Evolutionary conservation across 345 rosid species (phyloP), one percentile per base, ranked within the genome.

Genomic region (Lenwebbia sp.): DNA sequence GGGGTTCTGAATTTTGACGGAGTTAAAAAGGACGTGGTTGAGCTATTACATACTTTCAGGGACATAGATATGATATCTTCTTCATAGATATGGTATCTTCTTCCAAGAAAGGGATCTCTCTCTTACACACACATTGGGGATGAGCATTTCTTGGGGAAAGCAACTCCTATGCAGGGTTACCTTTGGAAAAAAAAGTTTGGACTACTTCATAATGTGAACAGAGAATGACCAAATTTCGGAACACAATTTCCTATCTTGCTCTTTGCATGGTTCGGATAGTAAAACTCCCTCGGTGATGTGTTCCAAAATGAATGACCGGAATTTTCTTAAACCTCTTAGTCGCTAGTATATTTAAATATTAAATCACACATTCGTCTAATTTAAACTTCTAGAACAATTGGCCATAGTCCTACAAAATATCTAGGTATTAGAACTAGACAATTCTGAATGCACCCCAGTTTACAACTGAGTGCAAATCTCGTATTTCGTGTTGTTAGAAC

Each of bases 121-220:
- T 30, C 74, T 33, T n/a, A 15, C 6, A 65, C 75, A 51, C 5
- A 76, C 78, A 55, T 88, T 54, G 87, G 65, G 83, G 88, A 88
- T 54, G 83, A 60, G 90, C 86, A 83, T 86, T 85, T 88, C 86
- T 85, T 85, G 84, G 83, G 83, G 85, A 88, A 74, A 83, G 84
- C 82, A 83, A 54, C 57, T 83, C 58, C 23, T 21, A 7, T 54
- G 57, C 10, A 56, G 12, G 60, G 57, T 56, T 23, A 37, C 47
- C 81, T 70, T 10, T 37, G 81, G 52, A 14, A 83, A 54, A 13
- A 26, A 41, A 54, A 14, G 4, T 41, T 22, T 47, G 74, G 26
- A 84, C 54, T 52, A 83, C 81, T 70, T 37, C 47, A 19, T 37
- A 21, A 9, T 25, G 26, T 33, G 81, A 70, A 40, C 21, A 41